Evolutionary conservation across 2,329 filamentous ascomycete species (phyloP).

Genomic region (Fusarium pininemorale): DNA sequence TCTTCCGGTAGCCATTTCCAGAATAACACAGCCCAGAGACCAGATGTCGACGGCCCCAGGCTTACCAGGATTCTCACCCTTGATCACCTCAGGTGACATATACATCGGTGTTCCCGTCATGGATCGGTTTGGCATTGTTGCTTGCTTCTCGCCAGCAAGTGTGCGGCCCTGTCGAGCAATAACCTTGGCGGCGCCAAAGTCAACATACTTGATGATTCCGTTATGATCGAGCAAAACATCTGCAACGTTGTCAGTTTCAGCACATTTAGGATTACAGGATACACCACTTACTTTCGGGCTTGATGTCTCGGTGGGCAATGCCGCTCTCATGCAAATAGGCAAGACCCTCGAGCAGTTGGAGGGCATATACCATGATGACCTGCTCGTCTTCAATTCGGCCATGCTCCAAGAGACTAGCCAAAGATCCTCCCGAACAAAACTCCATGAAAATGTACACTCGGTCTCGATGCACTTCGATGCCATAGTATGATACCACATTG

Average conservation of each 20-base stretch:
- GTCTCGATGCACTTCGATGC: slow-evolving; percentile 97
- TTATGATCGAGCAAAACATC: slow-evolving; percentile 97
- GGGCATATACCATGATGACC: slow-evolving; percentile 94
- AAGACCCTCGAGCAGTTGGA: slow-evolving; percentile 93
- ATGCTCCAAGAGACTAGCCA: slow-evolving; percentile 90
- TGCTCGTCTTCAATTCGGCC: slow-evolving; percentile 98
- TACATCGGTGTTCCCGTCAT: slow-evolving; percentile 99
- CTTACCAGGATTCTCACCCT: slow-evolving; percentile 81
- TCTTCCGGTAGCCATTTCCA: slow-evolving; percentile 96
- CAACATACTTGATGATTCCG: slow-evolving; percentile 98
- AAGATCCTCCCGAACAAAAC: slow-evolving; percentile 93
- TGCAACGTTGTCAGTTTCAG: slow-evolving; percentile 47
- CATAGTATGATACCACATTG: slow-evolving; percentile 97
- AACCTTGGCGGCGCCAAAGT: slow-evolving; percentile 97
- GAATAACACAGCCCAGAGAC: slow-evolving; percentile 95
- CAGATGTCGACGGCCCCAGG: slow-evolving; percentile 93
- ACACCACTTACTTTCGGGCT: slow-evolving; percentile 84
- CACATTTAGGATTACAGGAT: background rate
- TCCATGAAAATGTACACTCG: slow-evolving; percentile 99
- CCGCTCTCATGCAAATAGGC: slow-evolving; percentile 91
- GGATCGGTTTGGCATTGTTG: slow-evolving; percentile 78
- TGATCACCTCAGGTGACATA: slow-evolving; percentile 99
- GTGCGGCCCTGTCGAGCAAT: slow-evolving; percentile 95
- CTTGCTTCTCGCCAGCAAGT: slow-evolving; percentile 69
- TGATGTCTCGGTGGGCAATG: slow-evolving; percentile 97